A percentile compares a stretch with the other conserved stretches of the same genome.
Evolutionary conservation across 768 basidiomycete species (phyloP).

Genomic region (Boletellus emodensis): DNA sequence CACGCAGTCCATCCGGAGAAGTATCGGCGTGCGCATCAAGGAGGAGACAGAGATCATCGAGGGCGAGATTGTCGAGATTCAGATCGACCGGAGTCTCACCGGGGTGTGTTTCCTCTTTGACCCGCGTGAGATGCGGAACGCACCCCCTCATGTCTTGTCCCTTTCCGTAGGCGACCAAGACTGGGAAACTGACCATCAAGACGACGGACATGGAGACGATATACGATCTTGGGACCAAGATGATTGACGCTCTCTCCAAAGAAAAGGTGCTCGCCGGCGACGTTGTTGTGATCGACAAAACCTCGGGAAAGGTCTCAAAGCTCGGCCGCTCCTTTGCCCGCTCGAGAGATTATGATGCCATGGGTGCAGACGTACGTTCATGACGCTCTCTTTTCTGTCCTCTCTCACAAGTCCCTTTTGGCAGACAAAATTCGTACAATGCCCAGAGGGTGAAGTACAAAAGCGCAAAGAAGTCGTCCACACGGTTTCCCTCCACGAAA

Average conservation of each 20-base stretch:
- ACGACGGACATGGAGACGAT: conserved; percentile 99
- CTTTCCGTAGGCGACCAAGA: conserved; percentile 80
- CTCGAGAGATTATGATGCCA: conserved; percentile 96
- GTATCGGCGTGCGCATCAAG: conserved; percentile 95
- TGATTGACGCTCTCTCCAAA: conserved; percentile 97
- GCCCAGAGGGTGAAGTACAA: conserved; percentile 97
- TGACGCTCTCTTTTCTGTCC: not conserved
- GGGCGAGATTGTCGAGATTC: conserved; percentile 97
- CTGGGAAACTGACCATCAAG: conserved; percentile 95
- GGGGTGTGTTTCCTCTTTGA: conserved; percentile 53
- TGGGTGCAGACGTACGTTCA: conserved; percentile 90
- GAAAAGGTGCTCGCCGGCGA: conserved; percentile 96
- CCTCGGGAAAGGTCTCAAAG: conserved; percentile 94
- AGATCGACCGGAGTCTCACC: conserved; percentile 94
- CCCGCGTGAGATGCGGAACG: not conserved
- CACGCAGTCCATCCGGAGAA: conserved; percentile 92
- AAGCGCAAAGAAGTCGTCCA: conserved; percentile 97
- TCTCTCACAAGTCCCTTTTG: not conserved
- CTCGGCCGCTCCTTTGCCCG: conserved; percentile 95
- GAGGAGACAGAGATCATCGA: conserved; percentile 98
- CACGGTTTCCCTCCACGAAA: conserved; percentile 96
- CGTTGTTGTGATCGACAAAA: conserved; percentile 95
- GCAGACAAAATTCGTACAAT: conserved; percentile 97
- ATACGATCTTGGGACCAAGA: conserved; percentile 97
- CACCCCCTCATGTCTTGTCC: not conserved